Conservation (phyloP, 495 filamentous ascomycete species). For the Penicillium verhagenii region DNA sequence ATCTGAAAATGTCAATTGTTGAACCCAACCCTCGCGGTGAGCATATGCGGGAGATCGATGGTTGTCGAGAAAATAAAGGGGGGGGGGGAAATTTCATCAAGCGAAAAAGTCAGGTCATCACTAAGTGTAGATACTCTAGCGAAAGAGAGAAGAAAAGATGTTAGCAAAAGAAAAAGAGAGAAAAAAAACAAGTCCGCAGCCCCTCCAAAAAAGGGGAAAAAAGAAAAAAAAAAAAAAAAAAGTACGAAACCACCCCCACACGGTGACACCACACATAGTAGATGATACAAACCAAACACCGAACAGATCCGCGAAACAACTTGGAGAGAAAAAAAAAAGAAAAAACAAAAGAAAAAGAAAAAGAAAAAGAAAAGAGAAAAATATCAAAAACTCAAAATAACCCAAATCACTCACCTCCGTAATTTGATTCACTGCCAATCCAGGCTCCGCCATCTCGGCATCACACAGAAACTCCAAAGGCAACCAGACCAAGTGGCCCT, state of each 20-base stretch:
- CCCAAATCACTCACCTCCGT: constrained; percentile 54
- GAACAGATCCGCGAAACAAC: neutral
- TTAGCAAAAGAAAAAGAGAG: neutral
- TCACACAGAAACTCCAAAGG: constrained; percentile 82
- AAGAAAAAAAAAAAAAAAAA: no score
- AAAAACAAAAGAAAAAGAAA: neutral
- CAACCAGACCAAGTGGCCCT: constrained; percentile 95
- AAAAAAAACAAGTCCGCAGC: no score
- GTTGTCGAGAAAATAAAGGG: neutral
- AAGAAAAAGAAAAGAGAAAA: neutral
- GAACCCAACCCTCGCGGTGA: neutral
- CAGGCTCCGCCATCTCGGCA: constrained; percentile 87
- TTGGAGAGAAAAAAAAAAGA: neutral
- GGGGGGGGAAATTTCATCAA: neutral
- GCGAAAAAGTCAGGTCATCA: neutral
- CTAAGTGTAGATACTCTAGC: constrained; percentile 46
- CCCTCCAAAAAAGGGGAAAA: neutral
- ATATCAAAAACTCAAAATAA: neutral
- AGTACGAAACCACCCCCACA: no score
- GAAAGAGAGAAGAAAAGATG: neutral
- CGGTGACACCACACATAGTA: no score
- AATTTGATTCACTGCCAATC: constrained; percentile 68
- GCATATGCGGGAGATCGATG: neutral
- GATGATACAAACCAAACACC: neutral
- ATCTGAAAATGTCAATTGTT: no score